These are phyloP conservation scores for Trypanosoma lewisi DNA, from an alignment of 208 protist genomes.

Conservation along the genomic window DNA sequence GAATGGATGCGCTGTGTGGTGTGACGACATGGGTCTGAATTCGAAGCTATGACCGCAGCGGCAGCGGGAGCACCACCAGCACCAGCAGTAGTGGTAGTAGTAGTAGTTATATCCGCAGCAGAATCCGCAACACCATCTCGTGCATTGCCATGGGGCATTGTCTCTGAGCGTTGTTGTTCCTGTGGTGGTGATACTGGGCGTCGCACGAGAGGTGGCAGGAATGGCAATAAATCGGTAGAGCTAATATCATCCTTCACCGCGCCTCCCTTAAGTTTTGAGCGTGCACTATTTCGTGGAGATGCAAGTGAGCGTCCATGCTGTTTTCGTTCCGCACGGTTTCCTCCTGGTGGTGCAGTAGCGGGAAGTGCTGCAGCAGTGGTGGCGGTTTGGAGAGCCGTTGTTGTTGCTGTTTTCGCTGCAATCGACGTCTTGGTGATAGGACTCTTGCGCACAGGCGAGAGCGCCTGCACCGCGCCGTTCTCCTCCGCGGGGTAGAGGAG, in stretches of 20 bases:
- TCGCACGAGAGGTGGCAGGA: constrained; percentile 36
- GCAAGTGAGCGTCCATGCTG: not conserved
- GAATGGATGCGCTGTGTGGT: not conserved
- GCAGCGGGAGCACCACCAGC: too few species aligned
- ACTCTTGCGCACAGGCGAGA: constrained; percentile 19
- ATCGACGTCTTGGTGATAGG: not conserved
- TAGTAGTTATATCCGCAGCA: too few species aligned
- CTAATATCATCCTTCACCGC: not conserved
- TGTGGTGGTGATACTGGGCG: not conserved
- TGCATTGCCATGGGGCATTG: not conserved
- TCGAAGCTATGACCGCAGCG: too few species aligned
- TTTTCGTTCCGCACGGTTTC: not conserved
- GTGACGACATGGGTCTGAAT: not conserved
- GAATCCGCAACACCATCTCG: not conserved
- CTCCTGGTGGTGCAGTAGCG: not conserved
- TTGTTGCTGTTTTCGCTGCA: not conserved
- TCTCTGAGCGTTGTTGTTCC: too few species aligned
- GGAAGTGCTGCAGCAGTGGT: too few species aligned
- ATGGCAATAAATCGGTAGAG: constrained; percentile 1
- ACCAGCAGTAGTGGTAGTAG: too few species aligned
- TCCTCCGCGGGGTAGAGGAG: constrained; percentile 8
- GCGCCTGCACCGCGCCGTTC: not conserved
- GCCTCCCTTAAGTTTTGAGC: not conserved
- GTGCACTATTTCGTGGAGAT: not conserved
- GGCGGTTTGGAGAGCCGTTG: not conserved